Base-by-base conservation (phyloP, 1,139 yeast genomes). In the Candida anutae region DNA sequence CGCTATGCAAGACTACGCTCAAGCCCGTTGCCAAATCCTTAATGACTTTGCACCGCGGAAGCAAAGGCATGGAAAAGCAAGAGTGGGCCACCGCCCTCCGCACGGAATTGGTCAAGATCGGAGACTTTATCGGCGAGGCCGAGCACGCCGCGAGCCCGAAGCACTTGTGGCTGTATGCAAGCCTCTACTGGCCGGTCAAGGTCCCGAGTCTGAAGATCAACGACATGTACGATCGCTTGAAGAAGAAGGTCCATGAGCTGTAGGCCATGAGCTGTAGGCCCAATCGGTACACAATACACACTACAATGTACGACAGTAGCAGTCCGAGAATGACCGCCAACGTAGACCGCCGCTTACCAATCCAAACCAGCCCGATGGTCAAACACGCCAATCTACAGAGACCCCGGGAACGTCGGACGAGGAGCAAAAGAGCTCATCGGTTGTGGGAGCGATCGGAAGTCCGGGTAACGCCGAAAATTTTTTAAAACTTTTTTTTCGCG, bases 141-240 rank as follows among this genome's bases (percentile, higher is more conserved):
- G 27, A 30, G 16, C 50, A 46, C 12, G 57, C 54, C 13, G 50
- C 55, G 27, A 60, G 53, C 18, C 69, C 63, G 42, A 77, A 73
- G 49, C 95, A 88, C 45, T 60, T 90, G 34, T 90, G 99, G 98
- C 73, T 84, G 15, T 84, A 81, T 53, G 94, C 96, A 6, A 72
- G 93, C 21, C 72, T 75, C 35, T 90, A 81, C 52, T 90, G 98
- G 98, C 98, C 98, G 1, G 84, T 78, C 3, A 75, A 76, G 38
- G 97, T 81, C n/a, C 77, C 84, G 23, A 81, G 94, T 34, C 62
- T 69, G 26, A 82, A 82, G 56, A 77, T 90, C 42, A 73, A 74
- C 53, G 81, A 77, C 28, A 90, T 90, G 95, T 90, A 88, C 54
- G 70, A 70, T 45, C 79, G 83, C 54, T 57, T 77, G 36, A 70